Base-by-base conservation (phyloP, 306 rosid species). In the Lathyrus aphaca region DNA sequence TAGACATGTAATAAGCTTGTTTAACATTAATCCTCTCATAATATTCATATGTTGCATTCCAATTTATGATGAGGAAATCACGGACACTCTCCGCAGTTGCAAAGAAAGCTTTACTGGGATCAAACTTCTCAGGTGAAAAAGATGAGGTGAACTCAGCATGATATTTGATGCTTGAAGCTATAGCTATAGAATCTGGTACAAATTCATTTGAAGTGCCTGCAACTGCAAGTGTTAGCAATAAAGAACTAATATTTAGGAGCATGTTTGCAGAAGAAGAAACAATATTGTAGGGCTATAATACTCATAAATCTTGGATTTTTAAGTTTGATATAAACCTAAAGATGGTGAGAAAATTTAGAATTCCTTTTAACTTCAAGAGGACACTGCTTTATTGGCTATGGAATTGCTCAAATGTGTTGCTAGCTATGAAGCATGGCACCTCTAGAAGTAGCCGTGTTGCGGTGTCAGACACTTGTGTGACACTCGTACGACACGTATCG, bases 1-100 rank as follows among this genome's bases (percentile, higher is more conserved):
- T 94, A 14, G 98, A 90, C 89, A 94, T 76, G 80, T 94, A 94
- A 74, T 90, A 90, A 21, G 98, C 98, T 80, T 88, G 97, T 83
- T 94, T 94, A 57, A 79, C 87, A 68, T 90, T 87, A 73, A 82
- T 46, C 69, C 51, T 81, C 55, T 90, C 96, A 64, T 87, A 84
- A 63, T 76, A 82, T 8, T 77, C 79, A 72, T 83, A 82, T 11
- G 97, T 94, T 17, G 82, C 86, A 75, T 94, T 90, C 97, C 97
- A 90, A 78, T 94, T 94, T 72, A 88, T 81, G 67, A 88, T 84
- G 40, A 94, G 98, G 27, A 86, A 62, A 77, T 90, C 96, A 10
- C 91, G 91, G 53, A 90, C 95, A 83, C 95, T 90, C 75, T 86
- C 89, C 8, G 97, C 98, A 44, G 97, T 90, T 16, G 98, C 95